Conservation (phyloP, 257 asterid genomes). For the Echium plantagineum region DNA sequence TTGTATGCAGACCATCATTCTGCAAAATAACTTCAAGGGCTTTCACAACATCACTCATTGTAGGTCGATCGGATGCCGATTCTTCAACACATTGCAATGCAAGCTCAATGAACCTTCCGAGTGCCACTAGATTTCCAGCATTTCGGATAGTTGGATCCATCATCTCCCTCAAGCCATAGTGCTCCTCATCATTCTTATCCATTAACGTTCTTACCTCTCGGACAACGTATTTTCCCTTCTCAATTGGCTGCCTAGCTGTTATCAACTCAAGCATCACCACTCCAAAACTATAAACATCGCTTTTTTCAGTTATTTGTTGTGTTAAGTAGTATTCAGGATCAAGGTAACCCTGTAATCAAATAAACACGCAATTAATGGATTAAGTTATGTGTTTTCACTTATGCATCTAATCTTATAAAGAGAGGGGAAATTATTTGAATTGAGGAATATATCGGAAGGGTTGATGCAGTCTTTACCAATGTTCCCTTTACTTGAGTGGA, state of each 20-base stretch:
- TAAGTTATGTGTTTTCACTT: not conserved
- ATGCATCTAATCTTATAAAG: too few relatives aligned
- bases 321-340: slow-evolving; percentile 97
- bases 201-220: slow-evolving; percentile 48
- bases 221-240: slow-evolving; percentile 78
- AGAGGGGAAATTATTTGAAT: slow-evolving; percentile 4
- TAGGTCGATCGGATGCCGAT: slow-evolving; percentile 72
- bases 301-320: slow-evolving; percentile 83
- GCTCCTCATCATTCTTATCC: slow-evolving; percentile 46
- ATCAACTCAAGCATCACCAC: slow-evolving; percentile 92
- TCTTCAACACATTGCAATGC: slow-evolving; percentile 92
- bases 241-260: slow-evolving; percentile 75
- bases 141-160: slow-evolving; percentile 57
- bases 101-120: slow-evolving; percentile 51
- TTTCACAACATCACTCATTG: slow-evolving; percentile 82
- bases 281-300: slow-evolving; percentile 90
- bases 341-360: slow-evolving; percentile 54
- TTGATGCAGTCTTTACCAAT: slow-evolving; percentile 32
- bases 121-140: slow-evolving; percentile 38
- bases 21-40: slow-evolving; percentile 51
- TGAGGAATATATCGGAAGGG: not conserved
- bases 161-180: slow-evolving; percentile 42
- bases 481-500: slow-evolving; percentile 98
- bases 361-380: not conserved
- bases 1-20: slow-evolving; percentile 59